phyloP scores from a whole-genome alignment of 768 basidiomycete species.

The Agaricus sinodeliciosus region DNA sequence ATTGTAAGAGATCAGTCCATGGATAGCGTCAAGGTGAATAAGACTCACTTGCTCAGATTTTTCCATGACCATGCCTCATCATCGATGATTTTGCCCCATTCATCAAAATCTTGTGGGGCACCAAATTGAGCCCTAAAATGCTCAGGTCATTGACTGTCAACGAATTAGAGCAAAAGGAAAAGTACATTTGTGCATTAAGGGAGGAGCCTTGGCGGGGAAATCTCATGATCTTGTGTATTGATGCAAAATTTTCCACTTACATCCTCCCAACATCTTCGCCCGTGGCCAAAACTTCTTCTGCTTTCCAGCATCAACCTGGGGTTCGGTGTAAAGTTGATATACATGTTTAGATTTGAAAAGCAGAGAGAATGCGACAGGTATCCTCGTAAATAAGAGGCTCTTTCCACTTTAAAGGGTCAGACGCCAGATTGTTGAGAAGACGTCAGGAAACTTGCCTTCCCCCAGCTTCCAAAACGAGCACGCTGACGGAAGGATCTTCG shows the following conservation, averaged over 20 bases:
- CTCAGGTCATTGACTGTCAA: neutral
- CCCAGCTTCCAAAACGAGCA: slow-evolving; percentile 56
- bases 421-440: neutral
- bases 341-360: slow-evolving; percentile 43
- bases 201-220: slow-evolving; percentile 38
- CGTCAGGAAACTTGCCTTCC: slow-evolving; percentile 37
- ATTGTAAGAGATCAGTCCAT: neutral
- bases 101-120: slow-evolving; percentile 62
- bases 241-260: slow-evolving; percentile 29
- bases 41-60: slow-evolving; percentile 40
- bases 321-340: slow-evolving; percentile 50
- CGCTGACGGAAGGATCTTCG: slow-evolving; percentile 46
- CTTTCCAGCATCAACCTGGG: slow-evolving; percentile 43
- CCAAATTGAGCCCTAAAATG: slow-evolving; percentile 52
- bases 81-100: slow-evolving; percentile 50
- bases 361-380: slow-evolving; percentile 34
- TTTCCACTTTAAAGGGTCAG: slow-evolving; percentile 30
- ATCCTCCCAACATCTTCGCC: slow-evolving; percentile 68
- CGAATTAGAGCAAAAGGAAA: neutral
- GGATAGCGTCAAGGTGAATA: neutral
- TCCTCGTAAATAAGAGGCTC: slow-evolving; percentile 30
- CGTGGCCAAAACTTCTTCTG: slow-evolving; percentile 56
- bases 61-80: slow-evolving; percentile 57
- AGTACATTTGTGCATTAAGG: slow-evolving; percentile 53
- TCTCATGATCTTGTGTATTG: neutral